Conservation (phyloP, 1,139 yeast genomes). For the Taiozyma sp. region DNA sequence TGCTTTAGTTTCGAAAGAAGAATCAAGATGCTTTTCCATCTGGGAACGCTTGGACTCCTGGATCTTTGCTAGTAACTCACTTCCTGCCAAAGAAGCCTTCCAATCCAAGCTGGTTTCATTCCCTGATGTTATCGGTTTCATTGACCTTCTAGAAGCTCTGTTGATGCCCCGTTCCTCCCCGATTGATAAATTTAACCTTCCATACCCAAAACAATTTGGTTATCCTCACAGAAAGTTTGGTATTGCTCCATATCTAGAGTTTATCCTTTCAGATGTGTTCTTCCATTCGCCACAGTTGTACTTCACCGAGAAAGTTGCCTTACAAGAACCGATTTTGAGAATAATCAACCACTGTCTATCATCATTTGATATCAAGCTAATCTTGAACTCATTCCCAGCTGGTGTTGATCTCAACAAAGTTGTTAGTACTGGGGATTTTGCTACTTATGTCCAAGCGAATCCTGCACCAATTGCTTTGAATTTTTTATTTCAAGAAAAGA, state of each 20-base stretch:
- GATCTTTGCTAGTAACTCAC: conserved; percentile 39
- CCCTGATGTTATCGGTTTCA: conserved; percentile 61
- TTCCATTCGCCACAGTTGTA: conserved; percentile 35
- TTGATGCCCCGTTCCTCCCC: conserved; percentile 26
- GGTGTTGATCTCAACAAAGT: conserved; percentile 48
- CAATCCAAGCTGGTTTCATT: conserved; percentile 32
- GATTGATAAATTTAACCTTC: conserved; percentile 38
- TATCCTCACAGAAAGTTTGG: conserved; percentile 59
- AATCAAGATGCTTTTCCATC: conserved; percentile 42
- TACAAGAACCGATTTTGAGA: conserved; percentile 52
- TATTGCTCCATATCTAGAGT: conserved; percentile 78
- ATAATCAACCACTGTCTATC: conserved; percentile 50
- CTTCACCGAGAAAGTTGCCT: conserved; percentile 36
- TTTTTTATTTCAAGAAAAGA: conserved; percentile 55
- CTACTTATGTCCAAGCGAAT: conserved; percentile 45
- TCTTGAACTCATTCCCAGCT: conserved; percentile 45
- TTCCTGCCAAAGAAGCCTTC: conserved; percentile 28
- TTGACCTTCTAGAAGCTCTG: conserved; percentile 42
- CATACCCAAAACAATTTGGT: conserved; percentile 68
- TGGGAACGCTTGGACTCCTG: conserved; percentile 78
- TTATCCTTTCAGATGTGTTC: conserved; percentile 61
- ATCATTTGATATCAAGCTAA: conserved; percentile 61
- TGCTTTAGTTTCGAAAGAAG: conserved; percentile 44
- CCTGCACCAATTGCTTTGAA: conserved; percentile 67
- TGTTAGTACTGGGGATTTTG: conserved; percentile 38